Percentiles rank a stretch among this genome's conserved stretches.
Evolutionary conservation across 257 asterid species (phyloP).

Genomic region (Henckelia pumila): DNA sequence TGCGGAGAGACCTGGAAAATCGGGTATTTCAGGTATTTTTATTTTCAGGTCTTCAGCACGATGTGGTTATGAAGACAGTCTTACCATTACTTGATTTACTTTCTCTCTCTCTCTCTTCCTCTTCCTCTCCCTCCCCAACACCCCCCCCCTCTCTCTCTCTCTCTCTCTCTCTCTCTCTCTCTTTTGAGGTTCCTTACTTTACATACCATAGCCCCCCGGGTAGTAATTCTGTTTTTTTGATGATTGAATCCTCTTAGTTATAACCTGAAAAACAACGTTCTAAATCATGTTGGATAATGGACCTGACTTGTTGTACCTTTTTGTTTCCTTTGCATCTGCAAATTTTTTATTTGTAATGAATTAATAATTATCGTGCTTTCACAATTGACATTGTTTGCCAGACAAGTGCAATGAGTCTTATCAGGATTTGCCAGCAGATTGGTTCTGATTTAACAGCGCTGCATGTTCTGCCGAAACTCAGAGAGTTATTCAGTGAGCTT

Average conservation of each 20-base stretch:
- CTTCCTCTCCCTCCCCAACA: no score
- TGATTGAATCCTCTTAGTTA: conserved; percentile 12
- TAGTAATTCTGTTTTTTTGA: background rate
- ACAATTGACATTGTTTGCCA: conserved; percentile 37
- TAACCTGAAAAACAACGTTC: conserved; percentile 17
- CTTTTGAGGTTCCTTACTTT: background rate
- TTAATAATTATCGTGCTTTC: conserved; percentile 24
- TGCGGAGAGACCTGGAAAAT: conserved; percentile 60
- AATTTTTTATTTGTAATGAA: conserved; percentile 12
- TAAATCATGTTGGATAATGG: conserved; percentile 15
- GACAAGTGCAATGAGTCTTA: conserved; percentile 75
- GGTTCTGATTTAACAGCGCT: conserved; percentile 78
- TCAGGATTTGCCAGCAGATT: conserved; percentile 79
- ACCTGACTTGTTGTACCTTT: background rate
- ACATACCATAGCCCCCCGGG: background rate
- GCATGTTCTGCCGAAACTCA: conserved; percentile 83
- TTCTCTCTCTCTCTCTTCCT: no score
- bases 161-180: no score
- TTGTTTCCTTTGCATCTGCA: conserved; percentile 1
- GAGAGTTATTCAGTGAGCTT: conserved; percentile 73
- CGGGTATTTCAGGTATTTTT: conserved; percentile 68
- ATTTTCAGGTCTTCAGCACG: background rate
- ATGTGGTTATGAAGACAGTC: background rate
- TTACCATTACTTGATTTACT: background rate
- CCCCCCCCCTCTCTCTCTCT: no score